Evolutionary conservation across 768 basidiomycete species (phyloP).

Genomic region (Sutorius australiensis): DNA sequence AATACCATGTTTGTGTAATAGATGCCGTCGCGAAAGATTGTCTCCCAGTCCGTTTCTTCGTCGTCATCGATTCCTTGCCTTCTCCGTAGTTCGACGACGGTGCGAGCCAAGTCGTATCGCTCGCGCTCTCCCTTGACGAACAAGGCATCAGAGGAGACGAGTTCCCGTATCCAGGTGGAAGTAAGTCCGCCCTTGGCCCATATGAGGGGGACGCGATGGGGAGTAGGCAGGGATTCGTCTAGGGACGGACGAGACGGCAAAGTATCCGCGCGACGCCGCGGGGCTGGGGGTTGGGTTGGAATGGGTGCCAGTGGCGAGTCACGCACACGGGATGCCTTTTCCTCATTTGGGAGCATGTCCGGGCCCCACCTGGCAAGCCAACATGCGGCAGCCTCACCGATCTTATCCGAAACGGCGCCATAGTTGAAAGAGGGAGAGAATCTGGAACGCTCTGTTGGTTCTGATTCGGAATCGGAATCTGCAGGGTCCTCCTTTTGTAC

Average conservation of each 20-base stretch:
- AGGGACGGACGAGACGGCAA: constrained; percentile 21
- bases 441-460: constrained; percentile 13
- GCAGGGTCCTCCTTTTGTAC: constrained; percentile 37
- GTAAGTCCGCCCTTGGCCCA: constrained; percentile 75
- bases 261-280: constrained; percentile 31
- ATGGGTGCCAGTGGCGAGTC: constrained; percentile 17
- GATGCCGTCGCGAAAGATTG: constrained; percentile 71
- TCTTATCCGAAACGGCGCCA: constrained; percentile 86
- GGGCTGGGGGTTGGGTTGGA: constrained; percentile 10
- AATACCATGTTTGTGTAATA: constrained; percentile 85
- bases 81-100: constrained; percentile 72
- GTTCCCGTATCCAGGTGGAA: constrained; percentile 68
- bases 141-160: constrained; percentile 74
- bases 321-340: constrained; percentile 27
- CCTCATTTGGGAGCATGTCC: constrained; percentile 71
- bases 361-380: constrained; percentile 86
- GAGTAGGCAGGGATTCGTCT: constrained; percentile 13
- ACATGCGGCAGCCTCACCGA: constrained; percentile 84
- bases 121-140: constrained; percentile 78
- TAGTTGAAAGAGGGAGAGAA: constrained; percentile 57
- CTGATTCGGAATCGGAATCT: constrained; percentile 32
- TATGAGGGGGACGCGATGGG: constrained; percentile 45
- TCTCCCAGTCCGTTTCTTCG: constrained; percentile 69
- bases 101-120: constrained; percentile 72
- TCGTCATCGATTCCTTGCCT: constrained; percentile 47